Evolutionary conservation across 2,329 filamentous ascomycete genomes (phyloP).

Genomic region (Aspergillus amoenus): DNA sequence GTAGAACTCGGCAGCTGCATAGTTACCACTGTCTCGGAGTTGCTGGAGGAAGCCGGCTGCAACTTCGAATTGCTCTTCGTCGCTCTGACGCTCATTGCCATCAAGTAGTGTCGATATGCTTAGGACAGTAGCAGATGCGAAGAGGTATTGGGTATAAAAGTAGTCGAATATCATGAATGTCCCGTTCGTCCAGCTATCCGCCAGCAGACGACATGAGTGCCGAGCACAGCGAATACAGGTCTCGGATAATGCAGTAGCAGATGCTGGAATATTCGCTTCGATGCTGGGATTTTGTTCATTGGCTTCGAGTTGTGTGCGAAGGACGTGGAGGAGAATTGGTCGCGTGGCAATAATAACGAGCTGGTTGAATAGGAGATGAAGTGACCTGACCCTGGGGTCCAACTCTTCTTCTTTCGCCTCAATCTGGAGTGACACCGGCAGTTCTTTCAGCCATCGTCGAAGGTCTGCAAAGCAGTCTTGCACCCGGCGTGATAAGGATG

Average conservation of each 20-base stretch:
- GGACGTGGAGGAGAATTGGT: neutral
- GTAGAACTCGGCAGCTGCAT: neutral
- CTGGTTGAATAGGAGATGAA: slow-evolving; percentile 1
- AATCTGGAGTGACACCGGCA: neutral
- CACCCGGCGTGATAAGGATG: neutral
- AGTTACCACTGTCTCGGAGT: neutral
- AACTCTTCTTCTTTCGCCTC: neutral
- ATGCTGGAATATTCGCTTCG: neutral
- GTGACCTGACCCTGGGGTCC: neutral
- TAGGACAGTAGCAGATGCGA: neutral
- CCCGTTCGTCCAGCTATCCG: neutral
- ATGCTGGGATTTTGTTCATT: neutral
- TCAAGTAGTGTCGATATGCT: neutral
- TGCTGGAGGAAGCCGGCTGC: neutral
- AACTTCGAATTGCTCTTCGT: neutral
- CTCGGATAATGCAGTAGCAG: neutral
- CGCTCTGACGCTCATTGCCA: neutral
- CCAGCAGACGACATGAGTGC: neutral
- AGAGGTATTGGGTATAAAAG: neutral
- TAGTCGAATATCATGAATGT: slow-evolving; percentile 1
- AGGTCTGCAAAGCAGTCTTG: neutral
- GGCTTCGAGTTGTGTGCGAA: neutral
- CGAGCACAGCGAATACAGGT: neutral
- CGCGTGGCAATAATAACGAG: neutral
- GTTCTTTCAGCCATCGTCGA: neutral